Evolutionary conservation across 805 yeast genomes (phyloP).

Genomic region (Yarrowia deformans): DNA sequence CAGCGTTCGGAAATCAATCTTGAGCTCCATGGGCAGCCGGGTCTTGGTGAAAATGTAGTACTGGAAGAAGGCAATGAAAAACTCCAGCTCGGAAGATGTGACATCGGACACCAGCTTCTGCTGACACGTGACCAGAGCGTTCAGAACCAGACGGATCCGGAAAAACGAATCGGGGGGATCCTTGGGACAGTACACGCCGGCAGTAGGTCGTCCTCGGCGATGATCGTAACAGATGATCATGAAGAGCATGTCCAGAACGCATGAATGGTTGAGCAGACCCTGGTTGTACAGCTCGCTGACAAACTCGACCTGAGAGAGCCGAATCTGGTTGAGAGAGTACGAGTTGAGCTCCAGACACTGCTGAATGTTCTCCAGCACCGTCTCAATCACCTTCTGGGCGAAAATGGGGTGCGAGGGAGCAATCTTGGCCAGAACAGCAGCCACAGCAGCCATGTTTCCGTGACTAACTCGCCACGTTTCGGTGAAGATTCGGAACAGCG

Average conservation of each 20-base stretch:
- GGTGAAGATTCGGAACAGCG: conserved; percentile 57
- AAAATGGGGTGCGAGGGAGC: conserved; percentile 53
- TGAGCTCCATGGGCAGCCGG: conserved; percentile 68
- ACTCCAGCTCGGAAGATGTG: conserved; percentile 44
- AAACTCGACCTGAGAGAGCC: conserved; percentile 68
- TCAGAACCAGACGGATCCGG: conserved; percentile 64
- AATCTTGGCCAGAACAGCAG: conserved; percentile 56
- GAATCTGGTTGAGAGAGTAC: conserved; percentile 62
- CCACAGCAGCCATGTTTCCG: conserved; percentile 61
- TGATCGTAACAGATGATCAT: conserved; percentile 71
- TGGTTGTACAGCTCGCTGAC: conserved; percentile 64
- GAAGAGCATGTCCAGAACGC: conserved; percentile 61
- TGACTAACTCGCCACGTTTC: conserved; percentile 68
- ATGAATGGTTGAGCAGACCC: conserved; percentile 56
- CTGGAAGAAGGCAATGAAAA: conserved; percentile 68
- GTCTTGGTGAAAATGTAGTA: conserved; percentile 67
- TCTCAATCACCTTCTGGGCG: conserved; percentile 62
- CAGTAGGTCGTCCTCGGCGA: conserved; percentile 62
- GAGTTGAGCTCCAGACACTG: conserved; percentile 71
- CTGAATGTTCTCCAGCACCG: conserved; percentile 66
- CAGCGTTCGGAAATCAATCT: conserved; percentile 59
- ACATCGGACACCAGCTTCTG: conserved; percentile 40
- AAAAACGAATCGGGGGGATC: conserved; percentile 77
- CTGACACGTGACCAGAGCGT: conserved; percentile 53
- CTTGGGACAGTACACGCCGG: conserved; percentile 52